Base-by-base conservation (phyloP, 495 filamentous ascomycete genomes). In the Jackrogersella multiformis region DNA sequence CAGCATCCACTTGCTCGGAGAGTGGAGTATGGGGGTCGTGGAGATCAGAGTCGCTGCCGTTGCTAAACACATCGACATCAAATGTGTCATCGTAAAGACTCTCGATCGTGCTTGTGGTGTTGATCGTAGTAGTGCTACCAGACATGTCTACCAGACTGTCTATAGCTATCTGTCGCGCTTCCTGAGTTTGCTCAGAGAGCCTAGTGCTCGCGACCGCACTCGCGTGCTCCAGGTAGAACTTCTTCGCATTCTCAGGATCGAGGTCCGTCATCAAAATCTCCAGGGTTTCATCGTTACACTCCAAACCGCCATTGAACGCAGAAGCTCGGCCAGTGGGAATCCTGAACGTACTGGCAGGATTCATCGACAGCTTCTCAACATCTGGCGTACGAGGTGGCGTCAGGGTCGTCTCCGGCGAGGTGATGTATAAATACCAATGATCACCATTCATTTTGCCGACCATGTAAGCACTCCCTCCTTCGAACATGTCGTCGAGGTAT, bases 381-480 rank as follows among this genome's bases (percentile, higher is more conserved):
- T 84, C 80, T 1, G 95, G 94, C 16, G 89, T 97, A 6, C 87
- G 81, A 58, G 96, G 95, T 10, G 94, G 96, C 0, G 93, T 97
- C 58, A 97, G 83, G 66, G 87, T 77, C 8, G 85, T 90, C 73
- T 90, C 85, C 15, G 96, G 93, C 53, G 92, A 90, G 30, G 96
- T 99, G 74, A 97, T 86, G 77, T 98, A 99, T 36, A 99, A 81
- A 73, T 98, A 98, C 96, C 96, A 99, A 73, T 99, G 96, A 78
- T 98, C 96, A 63, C 95, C 94, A 73, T 99, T 99, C 93, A 98
- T 97, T 78, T 97, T 97, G 68, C 96, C 96, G 64, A 99, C 95
- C 94, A 98, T 96, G 79, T 99, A 99, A 28, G 96, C 96, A 77
- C 94, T 98, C 39, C 96, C 96, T 57, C 91, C 90, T 45, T 90